phyloP scores from a whole-genome alignment of 768 basidiomycete species.

The Mycena vitilis region DNA sequence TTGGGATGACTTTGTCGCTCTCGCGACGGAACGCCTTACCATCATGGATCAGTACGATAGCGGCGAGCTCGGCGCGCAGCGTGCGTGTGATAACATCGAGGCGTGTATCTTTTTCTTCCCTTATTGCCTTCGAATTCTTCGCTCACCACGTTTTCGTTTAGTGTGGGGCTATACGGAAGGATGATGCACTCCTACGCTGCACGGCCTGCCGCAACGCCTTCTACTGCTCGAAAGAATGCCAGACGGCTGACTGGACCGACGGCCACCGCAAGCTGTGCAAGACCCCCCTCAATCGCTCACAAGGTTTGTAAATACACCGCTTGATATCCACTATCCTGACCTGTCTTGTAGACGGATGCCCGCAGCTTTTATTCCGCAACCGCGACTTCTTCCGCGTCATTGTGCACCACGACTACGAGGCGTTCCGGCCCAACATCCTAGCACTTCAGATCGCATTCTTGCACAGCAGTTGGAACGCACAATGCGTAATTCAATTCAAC shows the following conservation, averaged over 20 bases:
- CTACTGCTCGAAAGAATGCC: conserved; percentile 22
- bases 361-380: too few species aligned
- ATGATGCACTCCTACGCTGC: conserved; percentile 14
- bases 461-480: neutral
- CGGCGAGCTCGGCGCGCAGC: conserved; percentile 1
- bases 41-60: conserved; percentile 10
- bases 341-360: too few species aligned
- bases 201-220: conserved; percentile 18
- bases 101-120: neutral
- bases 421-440: too few species aligned
- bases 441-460: neutral
- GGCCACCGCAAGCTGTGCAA: conserved; percentile 17
- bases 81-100: conserved; percentile 21
- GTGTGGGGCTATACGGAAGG: conserved; percentile 9
- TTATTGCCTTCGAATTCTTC: neutral
- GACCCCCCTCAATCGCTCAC: neutral
- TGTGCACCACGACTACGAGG: too few species aligned
- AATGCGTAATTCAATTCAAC: conserved; percentile 5
- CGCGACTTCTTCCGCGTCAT: too few species aligned
- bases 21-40: conserved; percentile 15
- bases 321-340: too few species aligned
- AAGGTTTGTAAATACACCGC: neutral
- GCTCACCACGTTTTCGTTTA: neutral
- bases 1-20: conserved; percentile 6
- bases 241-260: conserved; percentile 15